Base-by-base conservation (phyloP, 1,139 yeast genomes). In the Blastobotrys capitulatus region DNA sequence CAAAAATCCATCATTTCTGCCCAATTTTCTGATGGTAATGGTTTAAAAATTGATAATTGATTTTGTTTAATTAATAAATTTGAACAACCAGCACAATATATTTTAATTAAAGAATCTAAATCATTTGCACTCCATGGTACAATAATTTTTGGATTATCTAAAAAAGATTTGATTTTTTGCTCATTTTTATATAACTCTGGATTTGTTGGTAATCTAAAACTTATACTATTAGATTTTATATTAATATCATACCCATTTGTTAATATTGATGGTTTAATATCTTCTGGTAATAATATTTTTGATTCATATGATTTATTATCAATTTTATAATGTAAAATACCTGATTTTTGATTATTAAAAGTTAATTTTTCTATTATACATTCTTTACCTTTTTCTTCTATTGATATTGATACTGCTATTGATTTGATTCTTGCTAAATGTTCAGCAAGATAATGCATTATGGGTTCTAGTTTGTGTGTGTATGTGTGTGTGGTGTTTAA, bases 11-110 rank as follows among this genome's bases (percentile, higher is more conserved):
- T 86, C 77, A 92, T 73, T 63, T 92, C 98, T 12, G 86, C 80
- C 98, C 98, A 92, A 49, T 81, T 73, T 60, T 89, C 97, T 1
- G 95, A 85, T 0, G 98, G 98, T 82, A 90, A 77, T 42, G 87
- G 86, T 45, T 63, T 65, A 67, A 67, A 66, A 2, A 48, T 46
- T 3, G 29, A 32, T 18, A 58, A 51, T 13, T 45, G 43, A 12
- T 46, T 35, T 29, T 53, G 32, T 27, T 40, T 42, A 15, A 51
- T 36, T 10, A 59, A 27, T 8, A 16, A 18, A 6, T 26, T 19
- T 10, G 40, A 29, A 36, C 59, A 56, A 2, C 47, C 38, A 2
- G 40, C 48, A 42, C 59, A 56, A 19, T 18, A 36, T 5, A 50
- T 32, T 13, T 36, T 34, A 2, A 12, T 36, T 10, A 5, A 6